phyloP scores from a whole-genome alignment of 768 basidiomycete species.

The Mycena amicta region DNA sequence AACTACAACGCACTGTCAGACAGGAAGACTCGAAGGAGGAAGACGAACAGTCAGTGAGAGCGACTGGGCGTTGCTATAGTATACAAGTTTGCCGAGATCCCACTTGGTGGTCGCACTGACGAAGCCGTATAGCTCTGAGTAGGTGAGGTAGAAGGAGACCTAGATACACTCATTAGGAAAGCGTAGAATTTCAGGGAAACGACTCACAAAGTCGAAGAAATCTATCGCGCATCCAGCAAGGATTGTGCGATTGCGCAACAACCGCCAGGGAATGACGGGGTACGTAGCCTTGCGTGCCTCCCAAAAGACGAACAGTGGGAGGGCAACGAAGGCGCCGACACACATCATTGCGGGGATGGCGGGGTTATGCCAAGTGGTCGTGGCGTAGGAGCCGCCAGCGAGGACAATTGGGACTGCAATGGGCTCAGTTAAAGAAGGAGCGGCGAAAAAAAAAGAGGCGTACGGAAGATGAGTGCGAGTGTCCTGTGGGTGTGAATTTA shows the following conservation, averaged over 20 bases:
- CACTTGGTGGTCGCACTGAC: slow-evolving; percentile 33
- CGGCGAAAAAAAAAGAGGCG: slow-evolving; percentile 22
- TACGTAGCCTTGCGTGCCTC: slow-evolving; percentile 39
- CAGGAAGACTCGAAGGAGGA: background rate
- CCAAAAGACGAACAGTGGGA: slow-evolving; percentile 37
- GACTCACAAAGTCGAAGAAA: slow-evolving; percentile 49
- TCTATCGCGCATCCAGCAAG: slow-evolving; percentile 52
- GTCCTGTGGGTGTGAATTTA: too few species aligned
- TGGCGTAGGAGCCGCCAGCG: slow-evolving; percentile 24
- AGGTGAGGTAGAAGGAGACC: slow-evolving; percentile 54
- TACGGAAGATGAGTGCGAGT: slow-evolving; percentile 19
- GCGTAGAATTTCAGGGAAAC: background rate
- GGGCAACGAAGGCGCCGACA: slow-evolving; percentile 31
- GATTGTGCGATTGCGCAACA: slow-evolving; percentile 49
- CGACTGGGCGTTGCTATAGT: slow-evolving; percentile 22
- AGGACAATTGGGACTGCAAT: slow-evolving; percentile 33
- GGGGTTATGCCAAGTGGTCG: slow-evolving; percentile 25
- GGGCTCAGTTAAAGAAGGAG: slow-evolving; percentile 30
- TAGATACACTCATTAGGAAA: slow-evolving; percentile 4
- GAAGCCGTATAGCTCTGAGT: slow-evolving; percentile 58
- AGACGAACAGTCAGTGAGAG: slow-evolving; percentile 17
- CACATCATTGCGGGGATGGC: slow-evolving; percentile 39
- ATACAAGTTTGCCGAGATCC: slow-evolving; percentile 18
- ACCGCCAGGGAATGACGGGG: slow-evolving; percentile 52
- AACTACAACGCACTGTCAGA: slow-evolving; percentile 31